A percentile compares a stretch with the other conserved stretches of the same genome.
Conservation (phyloP, 169 alveolate species). For the Cryptosporidium bovis region DNA sequence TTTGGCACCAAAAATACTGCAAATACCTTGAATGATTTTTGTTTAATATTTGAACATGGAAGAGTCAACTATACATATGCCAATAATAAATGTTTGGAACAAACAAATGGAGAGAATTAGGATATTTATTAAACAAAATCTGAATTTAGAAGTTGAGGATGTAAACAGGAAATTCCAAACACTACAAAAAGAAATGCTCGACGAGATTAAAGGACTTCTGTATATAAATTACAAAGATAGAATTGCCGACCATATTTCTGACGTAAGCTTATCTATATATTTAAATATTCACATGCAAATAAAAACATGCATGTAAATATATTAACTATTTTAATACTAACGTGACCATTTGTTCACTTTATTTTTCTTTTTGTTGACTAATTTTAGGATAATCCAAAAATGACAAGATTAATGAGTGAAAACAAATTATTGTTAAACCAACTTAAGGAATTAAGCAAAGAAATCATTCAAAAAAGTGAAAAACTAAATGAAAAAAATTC, state of each 20-base stretch:
- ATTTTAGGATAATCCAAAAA: conserved; percentile 41
- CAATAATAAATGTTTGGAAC: conserved; percentile 65
- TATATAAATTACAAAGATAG: conserved; percentile 36
- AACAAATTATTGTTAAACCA: conserved; percentile 35
- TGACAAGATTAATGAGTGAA: conserved; percentile 38
- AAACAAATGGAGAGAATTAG: conserved; percentile 59
- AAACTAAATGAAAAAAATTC: conserved; percentile 30
- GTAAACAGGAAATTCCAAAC: conserved; percentile 8
- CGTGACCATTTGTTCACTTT: not conserved
- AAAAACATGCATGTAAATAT: not conserved
- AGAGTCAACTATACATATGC: conserved; percentile 40
- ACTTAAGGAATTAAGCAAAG: conserved; percentile 44
- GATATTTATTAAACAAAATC: conserved; percentile 11
- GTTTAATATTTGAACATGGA: conserved; percentile 21
- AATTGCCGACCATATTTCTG: not conserved
- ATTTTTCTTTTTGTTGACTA: not conserved
- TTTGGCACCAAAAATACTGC: not conserved
- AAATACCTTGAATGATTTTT: not conserved
- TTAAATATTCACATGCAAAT: not conserved
- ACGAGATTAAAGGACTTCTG: conserved; percentile 53
- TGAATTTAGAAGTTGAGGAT: conserved; percentile 5
- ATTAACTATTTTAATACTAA: not conserved
- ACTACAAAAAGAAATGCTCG: conserved; percentile 49
- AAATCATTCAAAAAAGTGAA: conserved; percentile 36
- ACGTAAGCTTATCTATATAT: conserved; percentile 7